These are phyloP conservation scores for Pseudozyma pruni DNA, from an alignment of 1,284 basidiomycete species.

Conservation along the genomic window DNA sequence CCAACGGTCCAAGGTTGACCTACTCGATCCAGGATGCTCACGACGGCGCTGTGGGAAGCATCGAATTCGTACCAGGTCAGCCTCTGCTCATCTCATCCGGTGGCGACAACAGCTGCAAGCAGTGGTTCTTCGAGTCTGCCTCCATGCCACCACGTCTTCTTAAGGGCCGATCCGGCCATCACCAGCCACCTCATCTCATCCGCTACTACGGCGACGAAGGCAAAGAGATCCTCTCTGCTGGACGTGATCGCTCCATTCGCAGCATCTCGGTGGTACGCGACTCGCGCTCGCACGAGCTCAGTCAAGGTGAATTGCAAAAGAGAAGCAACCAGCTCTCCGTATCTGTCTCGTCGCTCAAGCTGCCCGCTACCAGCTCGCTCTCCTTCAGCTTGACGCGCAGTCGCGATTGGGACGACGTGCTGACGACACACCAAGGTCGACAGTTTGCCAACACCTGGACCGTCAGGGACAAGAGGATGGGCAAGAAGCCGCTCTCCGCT, in stretches of 20 bases:
- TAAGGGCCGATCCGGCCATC: slow-evolving; percentile 92
- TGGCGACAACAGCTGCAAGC: slow-evolving; percentile 69
- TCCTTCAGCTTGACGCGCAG: slow-evolving; percentile 82
- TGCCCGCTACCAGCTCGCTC: slow-evolving; percentile 79
- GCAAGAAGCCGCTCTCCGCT: slow-evolving; percentile 44
- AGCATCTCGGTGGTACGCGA: slow-evolving; percentile 85
- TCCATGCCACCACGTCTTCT: slow-evolving; percentile 76
- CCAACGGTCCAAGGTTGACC: slow-evolving; percentile 50
- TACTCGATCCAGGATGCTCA: slow-evolving; percentile 66
- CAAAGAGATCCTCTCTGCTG: slow-evolving; percentile 79
- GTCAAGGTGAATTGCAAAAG: slow-evolving; percentile 82
- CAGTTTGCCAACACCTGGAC: slow-evolving; percentile 58
- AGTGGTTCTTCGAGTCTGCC: slow-evolving; percentile 94
- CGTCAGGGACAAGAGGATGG: slow-evolving; percentile 59
- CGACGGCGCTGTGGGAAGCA: slow-evolving; percentile 54
- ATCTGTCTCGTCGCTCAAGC: slow-evolving; percentile 73
- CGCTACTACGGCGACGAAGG: slow-evolving; percentile 96
- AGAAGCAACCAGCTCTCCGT: slow-evolving; percentile 84
- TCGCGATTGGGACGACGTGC: slow-evolving; percentile 97
- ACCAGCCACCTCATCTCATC: slow-evolving; percentile 88
- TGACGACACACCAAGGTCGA: slow-evolving; percentile 84
- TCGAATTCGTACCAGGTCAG: slow-evolving; percentile 61
- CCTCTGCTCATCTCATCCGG: slow-evolving; percentile 57
- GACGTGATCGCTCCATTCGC: slow-evolving; percentile 81
- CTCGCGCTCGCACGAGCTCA: slow-evolving; percentile 78